phyloP scores from a whole-genome alignment of 2,329 filamentous ascomycete genomes.

The Pezicula carpinea region DNA sequence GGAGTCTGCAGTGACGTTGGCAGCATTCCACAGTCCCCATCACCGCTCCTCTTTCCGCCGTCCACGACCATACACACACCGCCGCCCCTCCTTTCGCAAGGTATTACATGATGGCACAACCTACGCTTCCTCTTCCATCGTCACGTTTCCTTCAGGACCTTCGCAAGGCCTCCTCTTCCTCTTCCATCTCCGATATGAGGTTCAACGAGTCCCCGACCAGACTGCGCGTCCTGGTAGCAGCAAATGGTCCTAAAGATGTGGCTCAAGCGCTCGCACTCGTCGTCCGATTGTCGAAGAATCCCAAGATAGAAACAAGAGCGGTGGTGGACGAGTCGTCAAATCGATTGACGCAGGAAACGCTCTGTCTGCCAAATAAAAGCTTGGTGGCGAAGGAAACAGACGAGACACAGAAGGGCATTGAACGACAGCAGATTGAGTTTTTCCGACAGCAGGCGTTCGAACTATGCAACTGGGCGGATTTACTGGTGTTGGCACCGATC shows the following conservation, averaged over 20 bases:
- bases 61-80: background rate
- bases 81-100: background rate
- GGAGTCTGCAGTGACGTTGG: background rate
- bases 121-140: slow-evolving; percentile 8
- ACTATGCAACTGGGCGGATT: slow-evolving; percentile 80
- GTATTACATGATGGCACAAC: slow-evolving; percentile 15
- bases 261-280: slow-evolving; percentile 63
- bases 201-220: slow-evolving; percentile 45
- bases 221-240: slow-evolving; percentile 58
- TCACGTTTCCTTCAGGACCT: slow-evolving; percentile 10
- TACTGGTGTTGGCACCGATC: slow-evolving; percentile 79
- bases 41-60: background rate
- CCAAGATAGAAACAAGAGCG: slow-evolving; percentile 55
- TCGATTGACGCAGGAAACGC: slow-evolving; percentile 57
- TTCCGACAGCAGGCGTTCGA: slow-evolving; percentile 54
- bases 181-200: slow-evolving; percentile 25
- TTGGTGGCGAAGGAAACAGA: slow-evolving; percentile 24
- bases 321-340: slow-evolving; percentile 63
- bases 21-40: background rate
- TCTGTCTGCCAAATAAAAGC: slow-evolving; percentile 52
- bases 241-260: slow-evolving; percentile 60
- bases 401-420: slow-evolving; percentile 20
- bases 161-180: slow-evolving; percentile 19
- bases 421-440: slow-evolving; percentile 38
- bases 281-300: slow-evolving; percentile 61